Evolutionary conservation across 345 rosid genomes (phyloP).

Genomic region (Sisymbrium altissimum): DNA sequence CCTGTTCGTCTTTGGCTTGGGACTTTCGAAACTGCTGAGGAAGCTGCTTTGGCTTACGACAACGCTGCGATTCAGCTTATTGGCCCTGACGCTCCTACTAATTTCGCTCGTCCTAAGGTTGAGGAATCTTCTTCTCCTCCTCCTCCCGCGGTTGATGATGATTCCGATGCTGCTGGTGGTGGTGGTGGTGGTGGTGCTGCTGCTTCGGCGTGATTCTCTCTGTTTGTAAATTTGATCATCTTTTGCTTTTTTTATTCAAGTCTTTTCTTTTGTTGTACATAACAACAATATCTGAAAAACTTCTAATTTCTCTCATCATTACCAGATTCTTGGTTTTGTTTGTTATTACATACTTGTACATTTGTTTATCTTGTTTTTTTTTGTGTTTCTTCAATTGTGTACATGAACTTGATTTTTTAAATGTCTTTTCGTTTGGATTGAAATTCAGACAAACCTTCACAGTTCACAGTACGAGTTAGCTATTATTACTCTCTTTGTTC

Average conservation of each 20-base stretch:
- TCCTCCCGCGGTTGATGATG: no score
- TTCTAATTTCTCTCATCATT: not conserved
- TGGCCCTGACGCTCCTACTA: slow-evolving; percentile 51
- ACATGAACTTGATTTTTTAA: not conserved
- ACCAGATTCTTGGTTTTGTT: slow-evolving; percentile 1
- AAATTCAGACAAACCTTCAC: not conserved
- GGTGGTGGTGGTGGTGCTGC: no score
- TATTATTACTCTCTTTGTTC: not conserved
- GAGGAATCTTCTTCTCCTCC: no score
- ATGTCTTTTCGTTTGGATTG: not conserved
- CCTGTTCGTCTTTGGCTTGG: slow-evolving; percentile 55
- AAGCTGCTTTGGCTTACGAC: slow-evolving; percentile 59
- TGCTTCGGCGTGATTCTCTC: no score
- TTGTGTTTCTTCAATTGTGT: not conserved
- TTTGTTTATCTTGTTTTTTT: no score
- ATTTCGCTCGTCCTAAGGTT: slow-evolving; percentile 33
- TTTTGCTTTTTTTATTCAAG: no score
- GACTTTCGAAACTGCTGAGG: slow-evolving; percentile 56
- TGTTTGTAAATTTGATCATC: no score
- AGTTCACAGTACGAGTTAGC: no score
- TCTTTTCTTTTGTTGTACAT: not conserved
- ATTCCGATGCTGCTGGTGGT: no score
- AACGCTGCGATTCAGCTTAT: slow-evolving; percentile 46
- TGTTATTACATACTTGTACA: no score
- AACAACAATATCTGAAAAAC: not conserved